Evolutionary conservation across 2,329 filamentous ascomycete species (phyloP).

Genomic region (Periglandula ipomoeae): DNA sequence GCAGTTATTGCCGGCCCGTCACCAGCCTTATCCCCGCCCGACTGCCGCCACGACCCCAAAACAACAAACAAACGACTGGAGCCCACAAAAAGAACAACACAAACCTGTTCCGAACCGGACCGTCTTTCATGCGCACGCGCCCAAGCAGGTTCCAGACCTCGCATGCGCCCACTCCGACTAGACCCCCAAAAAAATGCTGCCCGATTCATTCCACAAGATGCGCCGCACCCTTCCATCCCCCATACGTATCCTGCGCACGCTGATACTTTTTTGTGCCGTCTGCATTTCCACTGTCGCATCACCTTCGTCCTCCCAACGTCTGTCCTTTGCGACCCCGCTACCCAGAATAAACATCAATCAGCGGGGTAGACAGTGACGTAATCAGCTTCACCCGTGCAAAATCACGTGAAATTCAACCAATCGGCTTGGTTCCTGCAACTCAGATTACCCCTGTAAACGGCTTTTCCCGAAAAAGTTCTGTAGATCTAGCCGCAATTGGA

Average conservation of each 20-base stretch:
- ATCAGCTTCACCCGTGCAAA: not conserved
- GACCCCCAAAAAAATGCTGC: too few relatives aligned
- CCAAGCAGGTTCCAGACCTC: not conserved
- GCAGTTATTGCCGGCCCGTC: not conserved
- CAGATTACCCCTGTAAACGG: constrained; percentile 6
- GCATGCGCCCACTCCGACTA: too few relatives aligned
- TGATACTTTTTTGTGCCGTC: too few relatives aligned
- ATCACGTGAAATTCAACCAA: constrained; percentile 9
- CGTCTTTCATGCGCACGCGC: not conserved
- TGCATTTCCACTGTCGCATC: not conserved
- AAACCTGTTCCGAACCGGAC: not conserved
- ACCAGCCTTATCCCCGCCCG: not conserved
- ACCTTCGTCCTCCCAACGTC: too few relatives aligned
- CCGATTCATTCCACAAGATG: too few relatives aligned
- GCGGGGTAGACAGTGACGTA: not conserved
- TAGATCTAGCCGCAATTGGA: not conserved
- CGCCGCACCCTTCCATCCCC: too few relatives aligned
- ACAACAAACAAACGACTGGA: too few relatives aligned
- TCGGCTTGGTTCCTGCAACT: constrained; percentile 5
- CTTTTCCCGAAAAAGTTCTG: constrained; percentile 4
- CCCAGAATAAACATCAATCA: not conserved
- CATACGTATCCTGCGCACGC: too few relatives aligned
- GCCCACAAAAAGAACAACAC: not conserved
- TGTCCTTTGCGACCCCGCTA: not conserved
- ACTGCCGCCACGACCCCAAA: not conserved